phyloP scores from a whole-genome alignment of 345 rosid genomes.

The Erodium maritimum region DNA sequence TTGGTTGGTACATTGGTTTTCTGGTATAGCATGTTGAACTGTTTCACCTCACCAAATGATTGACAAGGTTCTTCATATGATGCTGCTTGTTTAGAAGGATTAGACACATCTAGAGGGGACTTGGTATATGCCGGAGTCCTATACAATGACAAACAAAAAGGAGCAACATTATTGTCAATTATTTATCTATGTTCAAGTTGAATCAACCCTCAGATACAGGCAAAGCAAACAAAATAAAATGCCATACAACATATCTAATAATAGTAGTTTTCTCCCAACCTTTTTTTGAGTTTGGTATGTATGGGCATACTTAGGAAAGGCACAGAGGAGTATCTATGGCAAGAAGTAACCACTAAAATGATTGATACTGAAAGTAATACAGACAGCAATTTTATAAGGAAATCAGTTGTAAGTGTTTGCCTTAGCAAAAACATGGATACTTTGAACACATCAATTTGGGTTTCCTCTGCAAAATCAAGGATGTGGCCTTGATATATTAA shows the following conservation, averaged over 20 bases:
- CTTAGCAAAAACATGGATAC: not conserved
- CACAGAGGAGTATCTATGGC: too few relatives aligned
- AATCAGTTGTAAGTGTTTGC: not conserved
- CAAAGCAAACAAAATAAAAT: not conserved
- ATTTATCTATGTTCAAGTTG: slow-evolving; percentile 5
- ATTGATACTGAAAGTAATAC: not conserved
- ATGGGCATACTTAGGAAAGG: too few relatives aligned
- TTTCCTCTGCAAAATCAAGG: not conserved
- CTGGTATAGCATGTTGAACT: slow-evolving; percentile 35
- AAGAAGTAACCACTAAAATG: not conserved
- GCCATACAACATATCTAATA: not conserved
- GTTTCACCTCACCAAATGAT: slow-evolving; percentile 36
- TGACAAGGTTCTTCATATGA: slow-evolving; percentile 24
- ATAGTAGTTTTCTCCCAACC: not conserved
- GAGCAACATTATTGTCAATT: not conserved
- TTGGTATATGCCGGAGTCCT: slow-evolving; percentile 31
- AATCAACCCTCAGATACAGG: not conserved
- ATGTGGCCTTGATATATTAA: not conserved
- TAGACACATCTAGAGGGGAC: slow-evolving; percentile 13
- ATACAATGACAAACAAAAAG: slow-evolving; percentile 11
- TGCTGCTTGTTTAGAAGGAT: slow-evolving; percentile 14
- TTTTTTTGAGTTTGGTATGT: too few relatives aligned
- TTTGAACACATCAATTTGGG: not conserved
- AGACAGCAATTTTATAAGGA: not conserved
- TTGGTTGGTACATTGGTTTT: slow-evolving; percentile 26